Evolutionary conservation across 768 basidiomycete species (phyloP).

Genomic region (Kwoniella newhampshirensis): DNA sequence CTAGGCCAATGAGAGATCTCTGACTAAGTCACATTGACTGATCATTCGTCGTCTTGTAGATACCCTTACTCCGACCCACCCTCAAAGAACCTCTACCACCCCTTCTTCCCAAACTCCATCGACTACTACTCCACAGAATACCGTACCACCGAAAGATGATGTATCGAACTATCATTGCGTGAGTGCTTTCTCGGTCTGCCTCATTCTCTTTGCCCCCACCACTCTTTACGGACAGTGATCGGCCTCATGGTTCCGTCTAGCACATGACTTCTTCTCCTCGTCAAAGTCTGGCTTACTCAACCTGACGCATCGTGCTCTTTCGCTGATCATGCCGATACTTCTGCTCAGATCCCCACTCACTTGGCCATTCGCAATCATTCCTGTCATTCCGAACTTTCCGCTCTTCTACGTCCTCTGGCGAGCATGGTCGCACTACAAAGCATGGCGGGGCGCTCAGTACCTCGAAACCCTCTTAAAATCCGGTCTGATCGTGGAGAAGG

Average conservation of each 20-base stretch:
- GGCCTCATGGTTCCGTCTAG: no score
- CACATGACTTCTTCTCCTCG: no score
- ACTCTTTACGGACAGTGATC: no score
- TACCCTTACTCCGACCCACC: slow-evolving; percentile 41
- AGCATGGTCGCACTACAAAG: slow-evolving; percentile 54
- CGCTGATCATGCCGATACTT: neutral
- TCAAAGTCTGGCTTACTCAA: no score
- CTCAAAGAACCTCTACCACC: slow-evolving; percentile 38
- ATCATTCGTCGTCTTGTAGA: slow-evolving; percentile 23
- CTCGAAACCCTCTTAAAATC: slow-evolving; percentile 44
- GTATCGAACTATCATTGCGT: slow-evolving; percentile 39
- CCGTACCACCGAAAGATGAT: slow-evolving; percentile 49
- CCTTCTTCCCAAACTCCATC: slow-evolving; percentile 40
- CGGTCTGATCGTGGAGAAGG: slow-evolving; percentile 40
- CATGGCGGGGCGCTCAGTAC: slow-evolving; percentile 50
- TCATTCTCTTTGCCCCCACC: no score
- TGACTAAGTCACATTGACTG: neutral
- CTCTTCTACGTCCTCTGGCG: slow-evolving; percentile 55
- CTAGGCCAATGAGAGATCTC: neutral
- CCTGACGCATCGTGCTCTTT: no score
- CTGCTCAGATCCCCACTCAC: slow-evolving; percentile 45
- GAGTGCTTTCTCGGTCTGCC: slow-evolving; percentile 13
- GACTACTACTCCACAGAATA: slow-evolving; percentile 41
- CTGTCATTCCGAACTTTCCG: slow-evolving; percentile 54
- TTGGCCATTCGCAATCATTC: slow-evolving; percentile 52